Evolutionary conservation across 441 rosid species (phyloP).

Genomic region (Pelargonium hybrid): DNA sequence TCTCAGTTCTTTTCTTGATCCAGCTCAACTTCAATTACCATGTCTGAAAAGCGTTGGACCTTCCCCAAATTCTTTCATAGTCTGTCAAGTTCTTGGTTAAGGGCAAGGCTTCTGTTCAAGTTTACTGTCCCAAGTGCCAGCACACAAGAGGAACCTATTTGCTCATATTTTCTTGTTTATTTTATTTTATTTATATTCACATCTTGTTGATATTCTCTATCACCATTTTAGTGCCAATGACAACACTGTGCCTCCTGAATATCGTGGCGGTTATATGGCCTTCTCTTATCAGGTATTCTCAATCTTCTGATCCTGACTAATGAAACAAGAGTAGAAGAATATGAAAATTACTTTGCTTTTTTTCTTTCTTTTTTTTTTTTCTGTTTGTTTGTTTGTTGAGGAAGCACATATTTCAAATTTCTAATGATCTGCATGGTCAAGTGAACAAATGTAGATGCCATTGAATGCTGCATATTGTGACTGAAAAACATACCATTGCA

Average conservation of each 20-base stretch:
- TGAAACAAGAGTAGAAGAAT: not conserved
- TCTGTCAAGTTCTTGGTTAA: conserved; percentile 4
- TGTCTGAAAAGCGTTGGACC: conserved; percentile 2
- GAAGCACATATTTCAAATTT: not conserved
- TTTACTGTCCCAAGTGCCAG: not conserved
- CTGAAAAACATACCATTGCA: not conserved
- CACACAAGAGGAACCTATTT: conserved; percentile 1
- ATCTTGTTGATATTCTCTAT: conserved; percentile 20
- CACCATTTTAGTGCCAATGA: conserved; percentile 55
- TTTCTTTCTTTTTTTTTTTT: too few relatives aligned
- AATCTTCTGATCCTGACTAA: conserved; percentile 15
- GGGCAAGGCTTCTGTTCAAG: not conserved
- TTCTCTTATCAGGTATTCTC: conserved; percentile 63
- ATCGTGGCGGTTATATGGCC: conserved; percentile 75
- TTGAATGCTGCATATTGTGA: not conserved
- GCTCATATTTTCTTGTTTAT: not conserved
- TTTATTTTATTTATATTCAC: conserved; percentile 14
- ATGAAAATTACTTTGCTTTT: not conserved
- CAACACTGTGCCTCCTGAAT: conserved; percentile 43
- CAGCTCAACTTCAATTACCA: conserved; percentile 5
- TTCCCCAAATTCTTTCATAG: conserved; percentile 10
- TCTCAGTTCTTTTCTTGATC: not conserved
- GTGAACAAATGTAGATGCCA: not conserved
- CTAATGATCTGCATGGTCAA: not conserved
- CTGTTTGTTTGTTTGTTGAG: not conserved